A percentile compares a stretch with the other conserved stretches of the same genome.
These are phyloP conservation scores for Pythium pyrilobum DNA, from an alignment of 352 stramenopile genomes.

Conservation along the genomic window DNA sequence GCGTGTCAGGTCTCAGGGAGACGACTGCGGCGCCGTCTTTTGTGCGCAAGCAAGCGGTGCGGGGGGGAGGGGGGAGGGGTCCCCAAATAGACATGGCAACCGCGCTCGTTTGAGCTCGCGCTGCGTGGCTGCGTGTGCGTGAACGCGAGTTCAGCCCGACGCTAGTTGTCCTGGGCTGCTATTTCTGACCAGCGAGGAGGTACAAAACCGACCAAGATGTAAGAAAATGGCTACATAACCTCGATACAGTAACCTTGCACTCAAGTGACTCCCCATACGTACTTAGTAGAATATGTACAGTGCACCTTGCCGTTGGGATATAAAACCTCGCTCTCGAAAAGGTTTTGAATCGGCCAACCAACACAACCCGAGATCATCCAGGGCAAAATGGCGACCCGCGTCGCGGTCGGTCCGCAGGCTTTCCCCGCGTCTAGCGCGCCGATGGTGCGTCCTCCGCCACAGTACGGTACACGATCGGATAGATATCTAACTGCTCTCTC, in stretches of 20 bases:
- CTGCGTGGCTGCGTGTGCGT: no score
- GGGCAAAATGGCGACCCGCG: conserved; percentile 4
- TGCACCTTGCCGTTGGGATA: neutral
- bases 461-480: neutral
- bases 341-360: conserved; percentile 8
- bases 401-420: conserved; percentile 1
- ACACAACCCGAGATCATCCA: conserved; percentile 2
- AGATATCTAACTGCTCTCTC: neutral
- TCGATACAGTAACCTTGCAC: neutral
- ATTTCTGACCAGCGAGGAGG: neutral
- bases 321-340: neutral
- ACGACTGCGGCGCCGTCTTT: neutral
- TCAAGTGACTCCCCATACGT: conserved; percentile 1
- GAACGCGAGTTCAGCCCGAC: no score
- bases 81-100: conserved; percentile 11
- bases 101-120: no score
- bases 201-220: conserved; percentile 8
- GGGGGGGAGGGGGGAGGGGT: no score
- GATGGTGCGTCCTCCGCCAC: neutral
- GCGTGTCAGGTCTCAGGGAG: no score
- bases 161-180: no score
- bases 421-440: conserved; percentile 2
- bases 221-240: conserved; percentile 12
- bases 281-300: neutral
- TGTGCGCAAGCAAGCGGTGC: neutral